Conservation (phyloP, 768 basidiomycete species). For the Collybiopsis luxurians region DNA sequence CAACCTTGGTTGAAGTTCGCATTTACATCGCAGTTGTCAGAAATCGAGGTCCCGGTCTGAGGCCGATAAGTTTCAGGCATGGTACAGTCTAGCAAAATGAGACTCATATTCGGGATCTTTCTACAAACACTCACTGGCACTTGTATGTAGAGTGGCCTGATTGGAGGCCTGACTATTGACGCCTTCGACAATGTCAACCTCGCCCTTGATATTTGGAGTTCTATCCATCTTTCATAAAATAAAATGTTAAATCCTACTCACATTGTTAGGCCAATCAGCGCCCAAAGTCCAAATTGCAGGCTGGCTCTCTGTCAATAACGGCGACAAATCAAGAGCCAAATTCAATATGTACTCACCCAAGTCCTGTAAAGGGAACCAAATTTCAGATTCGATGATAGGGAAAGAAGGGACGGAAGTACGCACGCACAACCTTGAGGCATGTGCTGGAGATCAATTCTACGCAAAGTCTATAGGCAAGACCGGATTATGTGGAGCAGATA, state of each 20-base stretch:
- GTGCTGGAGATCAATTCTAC: constrained; percentile 47
- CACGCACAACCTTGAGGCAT: constrained; percentile 62
- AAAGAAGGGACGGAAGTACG: constrained; percentile 16
- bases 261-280: constrained; percentile 44
- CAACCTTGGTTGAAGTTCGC: constrained; percentile 54
- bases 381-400: constrained; percentile 43
- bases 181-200: constrained; percentile 54
- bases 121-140: constrained; percentile 30
- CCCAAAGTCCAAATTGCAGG: constrained; percentile 44
- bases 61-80: constrained; percentile 31
- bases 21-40: constrained; percentile 47
- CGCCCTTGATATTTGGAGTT: constrained; percentile 33
- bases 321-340: neutral
- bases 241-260: constrained; percentile 12
- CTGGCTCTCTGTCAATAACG: constrained; percentile 36
- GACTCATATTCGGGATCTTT: neutral
- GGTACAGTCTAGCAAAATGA: constrained; percentile 38
- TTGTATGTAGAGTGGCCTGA: constrained; percentile 54
- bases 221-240: constrained; percentile 16
- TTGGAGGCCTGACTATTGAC: constrained; percentile 55
- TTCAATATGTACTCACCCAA: too few species aligned
- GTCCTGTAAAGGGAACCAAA: neutral
- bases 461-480: neutral
- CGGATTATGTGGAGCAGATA: neutral
- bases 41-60: constrained; percentile 23